phyloP scores from a whole-genome alignment of 495 filamentous ascomycete species.

The Choiromyces venosus region DNA sequence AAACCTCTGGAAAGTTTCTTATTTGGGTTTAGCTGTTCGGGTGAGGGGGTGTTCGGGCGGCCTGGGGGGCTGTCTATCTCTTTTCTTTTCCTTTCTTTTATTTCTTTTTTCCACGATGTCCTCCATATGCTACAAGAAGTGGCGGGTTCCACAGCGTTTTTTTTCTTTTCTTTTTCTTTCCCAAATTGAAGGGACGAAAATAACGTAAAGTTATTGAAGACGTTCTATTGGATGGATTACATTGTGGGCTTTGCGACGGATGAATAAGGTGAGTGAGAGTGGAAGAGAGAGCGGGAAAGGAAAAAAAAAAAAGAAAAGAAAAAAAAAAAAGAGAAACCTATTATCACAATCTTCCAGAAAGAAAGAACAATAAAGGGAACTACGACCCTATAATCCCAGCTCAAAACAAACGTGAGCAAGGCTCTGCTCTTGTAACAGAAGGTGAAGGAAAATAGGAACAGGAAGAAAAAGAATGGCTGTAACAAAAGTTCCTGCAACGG shows the following conservation, averaged over 20 bases:
- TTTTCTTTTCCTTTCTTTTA: too few species aligned
- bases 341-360: background rate
- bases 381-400: background rate
- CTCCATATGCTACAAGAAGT: background rate
- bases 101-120: background rate
- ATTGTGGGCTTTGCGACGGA: background rate
- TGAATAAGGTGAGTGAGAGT: background rate
- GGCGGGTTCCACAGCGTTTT: background rate
- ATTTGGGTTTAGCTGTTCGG: too few species aligned
- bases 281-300: too few species aligned
- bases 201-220: background rate
- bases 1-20: too few species aligned
- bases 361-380: background rate
- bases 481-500: background rate
- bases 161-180: too few species aligned
- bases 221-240: background rate
- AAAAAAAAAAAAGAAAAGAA: background rate
- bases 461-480: background rate
- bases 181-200: background rate
- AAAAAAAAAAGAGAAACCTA: background rate
- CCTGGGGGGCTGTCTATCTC: too few species aligned
- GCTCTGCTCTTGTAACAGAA: background rate
- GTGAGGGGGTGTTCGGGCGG: too few species aligned
- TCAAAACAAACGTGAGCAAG: background rate
- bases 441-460: background rate